Evolutionary conservation across 2,329 filamentous ascomycete genomes (phyloP).

Genomic region (Colletotrichum destructivum): DNA sequence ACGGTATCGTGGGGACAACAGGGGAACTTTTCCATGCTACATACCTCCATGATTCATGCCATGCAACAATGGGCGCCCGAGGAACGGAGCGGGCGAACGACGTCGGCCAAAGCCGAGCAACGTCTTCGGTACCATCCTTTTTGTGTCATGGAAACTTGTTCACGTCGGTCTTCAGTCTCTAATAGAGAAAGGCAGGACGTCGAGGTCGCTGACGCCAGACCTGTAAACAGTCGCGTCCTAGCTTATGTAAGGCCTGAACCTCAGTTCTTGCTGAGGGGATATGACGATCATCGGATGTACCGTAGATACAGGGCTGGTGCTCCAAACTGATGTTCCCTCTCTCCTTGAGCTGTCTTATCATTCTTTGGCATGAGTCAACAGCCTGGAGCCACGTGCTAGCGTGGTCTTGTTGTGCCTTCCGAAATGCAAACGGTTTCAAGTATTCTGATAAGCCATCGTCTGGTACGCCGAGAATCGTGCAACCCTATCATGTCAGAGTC

Average conservation of each 20-base stretch:
- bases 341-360: not conserved
- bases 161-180: not conserved
- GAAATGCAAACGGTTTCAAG: too few relatives aligned
- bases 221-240: not conserved
- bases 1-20: too few relatives aligned
- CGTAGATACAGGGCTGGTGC: not conserved
- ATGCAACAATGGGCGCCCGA: not conserved
- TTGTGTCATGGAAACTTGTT: not conserved
- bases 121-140: not conserved
- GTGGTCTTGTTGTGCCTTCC: too few relatives aligned
- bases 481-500: too few relatives aligned
- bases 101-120: not conserved
- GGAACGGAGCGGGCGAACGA: not conserved
- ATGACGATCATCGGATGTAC: not conserved
- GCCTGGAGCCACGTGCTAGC: too few relatives aligned
- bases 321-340: not conserved
- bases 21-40: not conserved
- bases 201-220: not conserved
- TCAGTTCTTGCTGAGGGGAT: not conserved
- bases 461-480: too few relatives aligned
- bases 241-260: not conserved
- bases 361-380: too few relatives aligned
- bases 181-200: not conserved
- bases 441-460: too few relatives aligned
- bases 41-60: not conserved